Evolutionary conservation across 2,329 filamentous ascomycete species (phyloP).

Genomic region (Parasarocladium wereldwijsianum): DNA sequence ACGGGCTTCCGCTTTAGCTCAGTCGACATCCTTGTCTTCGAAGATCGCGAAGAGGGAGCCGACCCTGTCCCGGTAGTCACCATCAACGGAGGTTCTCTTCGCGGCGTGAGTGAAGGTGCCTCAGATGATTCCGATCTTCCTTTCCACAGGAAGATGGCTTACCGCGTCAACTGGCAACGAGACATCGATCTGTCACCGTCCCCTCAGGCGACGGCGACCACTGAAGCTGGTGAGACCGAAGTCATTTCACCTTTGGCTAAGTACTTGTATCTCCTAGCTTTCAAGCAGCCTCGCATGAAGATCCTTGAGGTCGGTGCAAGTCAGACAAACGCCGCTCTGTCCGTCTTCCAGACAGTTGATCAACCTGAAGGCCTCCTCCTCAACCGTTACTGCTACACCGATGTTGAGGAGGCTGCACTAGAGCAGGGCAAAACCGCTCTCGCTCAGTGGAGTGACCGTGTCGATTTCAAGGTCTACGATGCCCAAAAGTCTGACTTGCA

Average conservation of each 20-base stretch:
- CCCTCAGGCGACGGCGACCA: background rate
- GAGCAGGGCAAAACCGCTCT: background rate
- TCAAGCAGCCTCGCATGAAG: constrained; percentile 3
- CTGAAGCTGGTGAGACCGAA: background rate
- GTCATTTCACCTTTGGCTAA: background rate
- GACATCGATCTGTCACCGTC: background rate
- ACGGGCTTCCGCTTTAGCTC: background rate
- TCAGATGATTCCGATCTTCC: background rate
- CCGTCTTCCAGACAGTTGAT: background rate
- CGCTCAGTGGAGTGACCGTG: background rate
- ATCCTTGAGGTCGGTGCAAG: background rate
- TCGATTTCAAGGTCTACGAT: background rate
- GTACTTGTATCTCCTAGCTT: background rate
- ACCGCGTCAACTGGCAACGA: background rate
- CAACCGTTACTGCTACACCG: background rate
- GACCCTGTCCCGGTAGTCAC: background rate
- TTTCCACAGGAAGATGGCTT: background rate
- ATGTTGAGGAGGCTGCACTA: background rate
- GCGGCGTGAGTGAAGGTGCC: background rate
- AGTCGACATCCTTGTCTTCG: background rate
- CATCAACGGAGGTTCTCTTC: background rate
- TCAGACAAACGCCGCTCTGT: background rate
- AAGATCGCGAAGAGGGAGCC: background rate
- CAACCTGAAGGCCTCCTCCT: background rate
- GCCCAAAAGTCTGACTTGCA: background rate